Evolutionary conservation across 371 early-diverging fungal genomes (phyloP).

Genomic region (Mucor saturninus): DNA sequence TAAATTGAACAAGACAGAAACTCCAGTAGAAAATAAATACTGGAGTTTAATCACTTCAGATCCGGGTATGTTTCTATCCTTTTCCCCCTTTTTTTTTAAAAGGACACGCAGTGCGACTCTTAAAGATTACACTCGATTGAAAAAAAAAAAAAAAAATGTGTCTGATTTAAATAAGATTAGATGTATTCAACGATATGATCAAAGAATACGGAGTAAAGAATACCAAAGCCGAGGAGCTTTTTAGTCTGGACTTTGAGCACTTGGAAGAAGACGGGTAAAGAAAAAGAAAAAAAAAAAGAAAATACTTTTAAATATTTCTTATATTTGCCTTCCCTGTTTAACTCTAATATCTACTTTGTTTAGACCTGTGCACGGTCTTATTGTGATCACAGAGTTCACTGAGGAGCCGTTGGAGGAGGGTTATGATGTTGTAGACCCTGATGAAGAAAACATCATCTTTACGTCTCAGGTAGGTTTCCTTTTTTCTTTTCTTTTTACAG

Average conservation of each 20-base stretch:
- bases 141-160: too few species aligned
- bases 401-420: constrained; percentile 9
- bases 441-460: constrained; percentile 11
- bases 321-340: background rate
- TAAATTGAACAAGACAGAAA: background rate
- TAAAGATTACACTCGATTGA: too few species aligned
- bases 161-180: background rate
- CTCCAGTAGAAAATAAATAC: background rate
- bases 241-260: constrained; percentile 18
- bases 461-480: constrained; percentile 16
- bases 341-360: background rate
- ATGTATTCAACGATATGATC: constrained; percentile 26
- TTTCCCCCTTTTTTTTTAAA: too few species aligned
- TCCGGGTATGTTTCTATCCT: constrained; percentile 13
- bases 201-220: constrained; percentile 16
- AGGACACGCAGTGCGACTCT: too few species aligned
- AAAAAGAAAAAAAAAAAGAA: too few species aligned
- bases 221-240: constrained; percentile 16
- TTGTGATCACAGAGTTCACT: constrained; percentile 14
- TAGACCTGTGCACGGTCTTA: constrained; percentile 21
- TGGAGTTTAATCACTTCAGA: constrained; percentile 31
- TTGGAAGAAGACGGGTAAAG: constrained; percentile 8
- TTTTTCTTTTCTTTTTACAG: too few species aligned
- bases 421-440: background rate
- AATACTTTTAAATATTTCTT: background rate